Base-by-base conservation (phyloP, 768 basidiomycete genomes). In the Podaxis sp. region DNA sequence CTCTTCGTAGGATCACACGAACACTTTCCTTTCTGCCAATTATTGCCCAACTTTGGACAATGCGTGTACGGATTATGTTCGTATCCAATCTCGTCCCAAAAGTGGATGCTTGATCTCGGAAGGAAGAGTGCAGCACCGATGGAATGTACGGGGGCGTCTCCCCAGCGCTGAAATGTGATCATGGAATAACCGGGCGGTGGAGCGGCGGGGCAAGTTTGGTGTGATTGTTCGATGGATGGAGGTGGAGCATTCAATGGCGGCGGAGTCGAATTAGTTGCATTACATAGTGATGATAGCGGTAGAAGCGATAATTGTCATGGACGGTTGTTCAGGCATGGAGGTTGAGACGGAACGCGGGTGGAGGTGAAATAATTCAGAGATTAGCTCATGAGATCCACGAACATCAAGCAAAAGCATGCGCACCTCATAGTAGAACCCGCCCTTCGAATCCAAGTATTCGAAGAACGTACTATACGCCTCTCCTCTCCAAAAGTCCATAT, bases 21-120 rank as follows among this genome's bases (percentile, higher is more conserved):
- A 66, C 90, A 90, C 68, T 78, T 82, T n/a, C 84, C 84, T 59
- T 79, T 74, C n/a, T 74, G 70, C 77, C 88, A 87, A 2, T 71
- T 69, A 5, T 65, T 64, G 2, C 78, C 76, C 13, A 79, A 78
- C 66, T 79, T 75, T 0, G 84, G 82, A 72, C 91, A 89, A 65
- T 88, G 87, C 65, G 86, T 86, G 76, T 87, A 92, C 1, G 90
- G 89, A 53, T 85, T 82, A 61, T 93, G 91, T 61, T 85, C 79
- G 71, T 93, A 94, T 17, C 89, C 90, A 48, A 93, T 90, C 68
- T 90, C 86, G 55, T 85, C 76, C 74, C 91, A 92, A 77, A 87
- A 92, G 69, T 91, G 88, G 44, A 92, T 82, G 3, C 19, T 73
- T 86, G 81, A 62, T 85, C 80, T 64, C 82, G 82, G 65, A 12